Evolutionary conservation across 1,284 basidiomycete species (phyloP), one percentile per base, ranked within the genome.

Genomic region (Malassezia vespertilionis): DNA sequence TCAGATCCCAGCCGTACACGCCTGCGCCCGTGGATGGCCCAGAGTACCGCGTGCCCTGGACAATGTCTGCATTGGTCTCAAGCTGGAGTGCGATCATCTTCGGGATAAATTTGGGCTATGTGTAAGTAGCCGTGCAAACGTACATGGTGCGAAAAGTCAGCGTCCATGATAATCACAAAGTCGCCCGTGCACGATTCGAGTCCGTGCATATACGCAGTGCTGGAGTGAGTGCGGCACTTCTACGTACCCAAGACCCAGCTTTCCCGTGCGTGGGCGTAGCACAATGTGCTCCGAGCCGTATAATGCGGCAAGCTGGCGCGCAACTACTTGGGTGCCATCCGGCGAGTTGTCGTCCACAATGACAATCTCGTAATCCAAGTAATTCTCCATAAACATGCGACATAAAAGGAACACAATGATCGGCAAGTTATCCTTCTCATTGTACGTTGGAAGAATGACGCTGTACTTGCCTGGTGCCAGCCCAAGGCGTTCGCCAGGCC

Each of bases 101-200:
- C 9, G 60, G 60, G 31, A 61, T 58, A 40, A 56, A 57, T 28
- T 61, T 61, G 26, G 59, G 59, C 52, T 57, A 23, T n/a, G 9
- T 8, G 22, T 24, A n/a, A 24, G 33, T 9, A 2, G 18, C 21
- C 28, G 38, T 6, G 39, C 49, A 44, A 35, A 72, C 82, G 43
- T 72, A 87, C 86, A 65, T 91, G 87, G 69, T 91, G 87, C 10
- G 86, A 89, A 71, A 91, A 90, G 73, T 91, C 87, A 40, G 87
- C 87, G 65, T 91, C 87, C 87, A 91, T 91, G 71, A 91, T 90
- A 65, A 90, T 85, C 27, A 89, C 85, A 74, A 88, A 91, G 72
- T 86, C 84, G n/a, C 87, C 87, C 0, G 82, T 81, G 64, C 82
- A 83, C 68, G 82, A 86, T 61, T 85, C 82, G 42, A 91, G 75